Base-by-base conservation (phyloP, 2,329 filamentous ascomycete genomes). In the Arthrobotrys conoides region DNA sequence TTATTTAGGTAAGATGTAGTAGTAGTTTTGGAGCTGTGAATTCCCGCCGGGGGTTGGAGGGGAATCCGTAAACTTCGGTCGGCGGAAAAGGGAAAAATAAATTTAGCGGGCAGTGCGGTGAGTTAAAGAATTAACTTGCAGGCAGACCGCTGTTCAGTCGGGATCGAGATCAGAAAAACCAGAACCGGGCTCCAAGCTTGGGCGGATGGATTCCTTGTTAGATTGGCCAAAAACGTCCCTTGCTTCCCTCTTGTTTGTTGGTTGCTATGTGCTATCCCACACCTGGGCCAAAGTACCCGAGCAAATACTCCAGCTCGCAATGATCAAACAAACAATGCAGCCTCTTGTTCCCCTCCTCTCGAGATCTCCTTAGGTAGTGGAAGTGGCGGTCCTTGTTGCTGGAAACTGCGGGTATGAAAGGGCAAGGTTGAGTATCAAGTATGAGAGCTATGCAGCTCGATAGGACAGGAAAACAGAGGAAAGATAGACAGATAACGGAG, bases 291-390 rank as follows among this genome's bases (percentile, higher is more conserved):
- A 48, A 71, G 66, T 49, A 77, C 66, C 67, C 67, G 61, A 77
- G 67, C 59, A 71, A 71, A 55, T 59, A 61, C 24, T 24, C 41
- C 18, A 70, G 71, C 71, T 75, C 10, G n/a, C 44, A 46, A 46
- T 46, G 44, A 46, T 46, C 65, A 66, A 61, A 71, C 59, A 71
- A 77, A 67, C 70, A 73, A 73, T 73, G 70, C 70, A 73, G 70
- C 61, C 67, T 59, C 51, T 73, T 48, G 51, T 73, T 73, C 70
- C 70, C 70, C 70, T 73, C 70, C 51, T 73, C 70, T 33, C 20
- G 12, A 6, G 20, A 51, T 24, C n/a, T 20, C 49, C 55, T 61
- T 38, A 9, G 30, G 24, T 20, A 3, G 44, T 46, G 44, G 44
- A 3, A 20, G 44, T 38, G 48, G 30, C 24, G 20, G 38, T 69